Evolutionary conservation across 2,329 filamentous ascomycete genomes (phyloP).

Genomic region (Ceratocystis smalleyi): DNA sequence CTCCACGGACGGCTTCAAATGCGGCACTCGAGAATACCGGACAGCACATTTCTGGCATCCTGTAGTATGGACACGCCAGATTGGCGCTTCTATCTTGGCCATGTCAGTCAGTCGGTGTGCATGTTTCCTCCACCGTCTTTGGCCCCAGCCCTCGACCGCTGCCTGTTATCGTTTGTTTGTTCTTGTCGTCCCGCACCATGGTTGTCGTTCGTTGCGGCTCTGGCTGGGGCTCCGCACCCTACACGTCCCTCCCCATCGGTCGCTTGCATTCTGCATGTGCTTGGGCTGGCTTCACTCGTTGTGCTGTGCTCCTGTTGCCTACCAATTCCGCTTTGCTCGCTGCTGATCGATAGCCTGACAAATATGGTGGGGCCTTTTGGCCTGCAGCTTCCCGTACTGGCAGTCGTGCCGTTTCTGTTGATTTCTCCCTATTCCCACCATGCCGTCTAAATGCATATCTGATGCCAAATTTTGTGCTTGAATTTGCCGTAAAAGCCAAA

Average conservation of each 20-base stretch:
- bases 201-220: background rate
- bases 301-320: background rate
- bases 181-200: background rate
- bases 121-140: too few relatives aligned
- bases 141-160: too few relatives aligned
- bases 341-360: background rate
- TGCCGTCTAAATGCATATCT: conserved; percentile 3
- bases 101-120: too few relatives aligned
- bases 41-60: too few relatives aligned
- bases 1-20: too few relatives aligned
- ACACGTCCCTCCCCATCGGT: background rate
- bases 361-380: background rate
- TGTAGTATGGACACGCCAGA: too few relatives aligned
- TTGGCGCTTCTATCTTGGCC: too few relatives aligned
- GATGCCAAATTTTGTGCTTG: background rate
- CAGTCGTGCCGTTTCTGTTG: background rate
- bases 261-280: background rate
- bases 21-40: too few relatives aligned
- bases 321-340: background rate
- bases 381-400: background rate
- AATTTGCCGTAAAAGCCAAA: background rate
- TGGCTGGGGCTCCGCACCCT: background rate
- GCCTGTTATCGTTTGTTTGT: too few relatives aligned
- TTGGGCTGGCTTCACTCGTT: background rate
- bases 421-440: background rate